Base-by-base conservation (phyloP, 2,329 filamentous ascomycete genomes). In the Aspergillus aculeatus region DNA sequence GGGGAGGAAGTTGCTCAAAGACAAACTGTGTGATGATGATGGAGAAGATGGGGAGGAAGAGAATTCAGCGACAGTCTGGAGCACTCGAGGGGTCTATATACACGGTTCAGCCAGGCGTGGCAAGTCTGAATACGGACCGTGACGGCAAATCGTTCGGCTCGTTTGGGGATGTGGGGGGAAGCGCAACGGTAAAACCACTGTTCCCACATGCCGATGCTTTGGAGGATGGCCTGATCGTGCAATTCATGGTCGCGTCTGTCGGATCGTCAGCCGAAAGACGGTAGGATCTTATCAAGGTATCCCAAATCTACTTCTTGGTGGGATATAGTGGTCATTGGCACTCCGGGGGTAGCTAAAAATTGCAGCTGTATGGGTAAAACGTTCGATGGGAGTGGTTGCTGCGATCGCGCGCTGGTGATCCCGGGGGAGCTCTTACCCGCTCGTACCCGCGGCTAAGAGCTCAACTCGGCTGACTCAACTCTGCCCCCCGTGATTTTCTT, bases 151-250 rank as follows among this genome's bases (percentile, higher is more conserved):
- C 59, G 24, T 56, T 66, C 66, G 66, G 66, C 66, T 66, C 44
- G 61, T 54, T 50, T 48, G 57, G 23, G 5, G 41, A 44, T 62
- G 64, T 62, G 64, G 64, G 83, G 85, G 5, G 67, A 31, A 50
- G 35, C 44, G 53, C 60, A 44, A 47, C 51, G 49, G 53, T 49
- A 26, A 57, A 57, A 19, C 38, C 57, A 50, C 59, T 59, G 59
- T 54, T 85, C 78, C 57, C 44, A 62, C 53, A 50, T 62, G 60
- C 60, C 60, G 60, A 57, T 14, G 38, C 32, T 14, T 48, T 32
- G 24, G 41, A 55, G 47, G 41, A 32, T 52, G 38, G 56, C 54
- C 51, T 57, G 56, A 52, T 47, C 48, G 23, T 31, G 14, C 56
- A 51, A 50, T 47, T 44, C 24, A 44, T 19, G 38, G 38, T 52